Evolutionary conservation across 306 rosid genomes (phyloP), one percentile per base, ranked within the genome.

Genomic region (Lupinus albus): DNA sequence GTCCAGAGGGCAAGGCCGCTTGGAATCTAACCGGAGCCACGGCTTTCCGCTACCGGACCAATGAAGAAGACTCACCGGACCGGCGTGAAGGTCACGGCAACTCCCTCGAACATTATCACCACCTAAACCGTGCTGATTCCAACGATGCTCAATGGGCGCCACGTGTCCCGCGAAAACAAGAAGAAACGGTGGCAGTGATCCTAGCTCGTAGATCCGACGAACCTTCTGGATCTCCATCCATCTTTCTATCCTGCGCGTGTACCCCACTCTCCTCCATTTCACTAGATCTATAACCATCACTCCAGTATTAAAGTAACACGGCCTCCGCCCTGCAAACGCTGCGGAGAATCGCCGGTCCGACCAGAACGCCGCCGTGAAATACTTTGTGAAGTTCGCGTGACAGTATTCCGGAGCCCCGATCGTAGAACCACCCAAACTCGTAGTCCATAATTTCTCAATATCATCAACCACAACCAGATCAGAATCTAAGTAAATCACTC

Each of bases 31-130:
- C 64, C 91, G 63, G 6, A 61, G 47, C 91, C 91, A 86, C 3
- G 88, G 91, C 77, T 86, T 86, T 14, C 91, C 91, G 49, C 86
- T 81, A 3, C 88, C 88, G 42, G 91, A 86, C 91, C 91, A 86
- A 78, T 86, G 91, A 55, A 86, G 68, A 8, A 86, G 81, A 56
- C 91, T 84, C 0, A 84, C 91, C 16, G 88, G 88, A 14, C 91
- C 91, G 0, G 86, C 79, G 17, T 86, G 91, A 5, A 86, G 73
- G 54, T 84, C 86, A 8, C 91, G 80, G 76, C 91, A 86, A 70
- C 91, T 86, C 3, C 91, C 91, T 10, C 58, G 47, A 11, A 86
- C 82, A 76, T 86, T 84, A 68, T 86, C 91, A 1, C 91, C 91
- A 15, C 91, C 91, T 48, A 86, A 42, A 12, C 91, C 91, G 58